Conservation (phyloP, 805 yeast genomes). For the Candida silvatica region DNA sequence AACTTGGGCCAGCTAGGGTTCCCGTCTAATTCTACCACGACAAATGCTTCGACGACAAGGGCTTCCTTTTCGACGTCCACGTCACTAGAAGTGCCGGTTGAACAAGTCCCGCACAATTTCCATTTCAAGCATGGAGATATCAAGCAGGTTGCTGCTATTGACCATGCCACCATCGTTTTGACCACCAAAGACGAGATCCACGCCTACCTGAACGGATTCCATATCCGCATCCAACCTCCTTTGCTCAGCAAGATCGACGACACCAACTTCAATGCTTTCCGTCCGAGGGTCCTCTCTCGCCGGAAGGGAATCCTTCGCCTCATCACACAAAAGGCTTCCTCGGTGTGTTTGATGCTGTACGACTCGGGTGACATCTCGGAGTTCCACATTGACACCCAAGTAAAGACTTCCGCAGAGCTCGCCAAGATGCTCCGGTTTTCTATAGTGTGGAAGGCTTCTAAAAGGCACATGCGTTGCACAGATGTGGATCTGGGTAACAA, state of each 20-base stretch:
- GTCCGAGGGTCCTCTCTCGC: constrained; percentile 41
- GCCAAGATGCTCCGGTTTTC: constrained; percentile 36
- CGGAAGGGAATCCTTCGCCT: constrained; percentile 26
- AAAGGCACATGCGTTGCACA: constrained; percentile 43
- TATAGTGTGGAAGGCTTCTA: constrained; percentile 56
- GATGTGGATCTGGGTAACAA: constrained; percentile 64
- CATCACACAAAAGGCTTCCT: constrained; percentile 28
- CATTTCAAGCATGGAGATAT: constrained; percentile 40
- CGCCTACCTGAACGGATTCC: constrained; percentile 49
- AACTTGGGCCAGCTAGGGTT: constrained; percentile 79
- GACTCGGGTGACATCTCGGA: constrained; percentile 53
- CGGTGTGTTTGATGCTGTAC: constrained; percentile 39
- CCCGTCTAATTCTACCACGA: constrained; percentile 10
- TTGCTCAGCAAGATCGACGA: constrained; percentile 25
- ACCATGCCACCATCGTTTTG: constrained; percentile 60
- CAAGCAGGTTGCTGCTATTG: constrained; percentile 53
- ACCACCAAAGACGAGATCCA: constrained; percentile 52
- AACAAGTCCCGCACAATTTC: constrained; percentile 29
- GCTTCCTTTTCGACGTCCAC: constrained; percentile 3
- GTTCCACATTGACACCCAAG: constrained; percentile 21
- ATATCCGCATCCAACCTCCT: constrained; percentile 36
- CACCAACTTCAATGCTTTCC: constrained; percentile 43
- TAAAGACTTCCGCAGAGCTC: constrained; percentile 26
- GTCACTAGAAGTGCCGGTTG: constrained; percentile 27
- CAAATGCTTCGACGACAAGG: constrained; percentile 2